phyloP scores from a whole-genome alignment of 495 filamentous ascomycete species.

The Podospora fimiseda region DNA sequence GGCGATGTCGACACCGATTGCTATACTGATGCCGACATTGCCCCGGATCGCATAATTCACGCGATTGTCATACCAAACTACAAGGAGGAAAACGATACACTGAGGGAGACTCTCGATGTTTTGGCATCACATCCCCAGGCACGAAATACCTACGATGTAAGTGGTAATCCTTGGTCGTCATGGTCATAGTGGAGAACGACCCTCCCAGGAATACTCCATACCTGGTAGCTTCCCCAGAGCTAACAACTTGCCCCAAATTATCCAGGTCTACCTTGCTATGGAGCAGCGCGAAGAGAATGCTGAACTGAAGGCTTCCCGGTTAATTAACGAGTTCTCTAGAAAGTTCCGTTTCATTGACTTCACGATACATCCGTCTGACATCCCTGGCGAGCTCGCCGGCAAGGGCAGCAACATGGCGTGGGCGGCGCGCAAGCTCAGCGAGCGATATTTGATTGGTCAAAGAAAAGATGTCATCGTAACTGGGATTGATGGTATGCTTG shows the following conservation, averaged over 20 bases:
- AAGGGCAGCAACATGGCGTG: constrained; percentile 65
- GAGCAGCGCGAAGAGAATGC: constrained; percentile 53
- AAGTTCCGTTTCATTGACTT: constrained; percentile 55
- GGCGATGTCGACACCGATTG: constrained; percentile 39
- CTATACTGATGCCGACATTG: constrained; percentile 32
- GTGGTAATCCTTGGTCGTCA: constrained; percentile 29
- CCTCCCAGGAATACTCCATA: constrained; percentile 6
- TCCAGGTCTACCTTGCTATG: constrained; percentile 65
- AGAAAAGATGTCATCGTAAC: constrained; percentile 59
- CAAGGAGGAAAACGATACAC: constrained; percentile 58
- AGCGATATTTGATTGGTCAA: constrained; percentile 44
- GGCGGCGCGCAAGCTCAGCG: constrained; percentile 55
- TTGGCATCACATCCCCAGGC: constrained; percentile 60
- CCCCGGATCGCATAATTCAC: constrained; percentile 45
- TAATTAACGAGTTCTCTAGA: constrained; percentile 50
- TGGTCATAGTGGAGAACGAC: constrained; percentile 9
- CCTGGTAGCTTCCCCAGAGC: constrained; percentile 4
- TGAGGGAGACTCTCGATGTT: constrained; percentile 59
- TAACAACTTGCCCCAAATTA: constrained; percentile 14
- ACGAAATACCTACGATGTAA: constrained; percentile 57
- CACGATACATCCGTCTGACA: constrained; percentile 55
- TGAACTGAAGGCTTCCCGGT: constrained; percentile 46
- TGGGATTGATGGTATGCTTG: constrained; percentile 58
- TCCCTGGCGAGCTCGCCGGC: constrained; percentile 57
- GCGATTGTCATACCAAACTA: constrained; percentile 66